Evolutionary conservation across 2,329 filamentous ascomycete genomes (phyloP).

Genomic region (Neofusicoccum kwambonambiense): DNA sequence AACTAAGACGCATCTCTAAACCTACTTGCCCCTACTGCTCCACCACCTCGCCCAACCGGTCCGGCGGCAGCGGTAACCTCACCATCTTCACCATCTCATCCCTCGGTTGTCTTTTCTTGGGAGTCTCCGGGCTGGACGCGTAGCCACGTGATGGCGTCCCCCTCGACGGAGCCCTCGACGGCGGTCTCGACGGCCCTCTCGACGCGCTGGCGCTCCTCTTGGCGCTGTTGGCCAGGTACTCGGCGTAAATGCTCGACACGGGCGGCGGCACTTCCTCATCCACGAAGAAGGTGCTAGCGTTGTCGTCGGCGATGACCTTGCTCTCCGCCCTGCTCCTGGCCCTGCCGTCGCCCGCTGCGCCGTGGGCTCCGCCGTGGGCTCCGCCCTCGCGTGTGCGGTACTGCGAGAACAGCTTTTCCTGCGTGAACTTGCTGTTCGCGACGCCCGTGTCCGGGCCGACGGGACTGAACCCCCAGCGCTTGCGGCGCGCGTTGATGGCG

Average conservation of each 20-base stretch:
- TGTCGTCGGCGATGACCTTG: background rate
- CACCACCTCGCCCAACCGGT: background rate
- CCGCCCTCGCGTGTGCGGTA: conserved; percentile 24
- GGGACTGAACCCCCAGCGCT: background rate
- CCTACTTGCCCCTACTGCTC: background rate
- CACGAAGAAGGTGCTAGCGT: background rate
- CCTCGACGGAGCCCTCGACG: background rate
- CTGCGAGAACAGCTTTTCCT: conserved; percentile 24
- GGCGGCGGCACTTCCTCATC: background rate
- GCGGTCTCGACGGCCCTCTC: background rate
- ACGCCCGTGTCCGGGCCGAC: conserved; percentile 2
- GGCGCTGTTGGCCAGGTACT: background rate
- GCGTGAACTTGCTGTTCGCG: conserved; percentile 16
- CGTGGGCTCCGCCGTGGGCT: background rate
- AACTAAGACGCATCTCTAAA: background rate
- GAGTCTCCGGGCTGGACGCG: background rate
- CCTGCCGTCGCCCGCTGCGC: background rate
- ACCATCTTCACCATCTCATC: background rate
- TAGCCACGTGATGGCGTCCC: background rate
- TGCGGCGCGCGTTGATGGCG: background rate
- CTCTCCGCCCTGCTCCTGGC: background rate
- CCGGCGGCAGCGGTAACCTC: background rate
- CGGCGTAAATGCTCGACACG: background rate
- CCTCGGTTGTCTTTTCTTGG: background rate
- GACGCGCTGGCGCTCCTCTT: background rate